Evolutionary conservation across 106 monocot species (phyloP).

Genomic region (Agapanthus africanus): DNA sequence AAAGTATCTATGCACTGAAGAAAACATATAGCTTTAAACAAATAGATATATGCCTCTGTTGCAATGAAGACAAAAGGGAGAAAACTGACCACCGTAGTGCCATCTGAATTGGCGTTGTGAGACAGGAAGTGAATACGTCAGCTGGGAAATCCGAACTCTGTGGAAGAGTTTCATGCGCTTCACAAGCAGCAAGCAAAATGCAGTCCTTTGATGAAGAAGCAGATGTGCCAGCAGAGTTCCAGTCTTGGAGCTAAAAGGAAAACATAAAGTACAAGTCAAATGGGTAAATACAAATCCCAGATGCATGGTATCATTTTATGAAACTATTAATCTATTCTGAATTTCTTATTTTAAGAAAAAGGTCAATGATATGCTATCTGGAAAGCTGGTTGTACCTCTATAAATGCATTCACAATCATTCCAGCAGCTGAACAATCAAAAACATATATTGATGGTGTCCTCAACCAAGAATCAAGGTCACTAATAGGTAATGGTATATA

Average conservation of each 20-base stretch:
- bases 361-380: not conserved
- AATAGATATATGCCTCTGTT: not conserved
- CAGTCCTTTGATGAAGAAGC: slow-evolving; percentile 61
- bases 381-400: slow-evolving; percentile 35
- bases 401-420: slow-evolving; percentile 74
- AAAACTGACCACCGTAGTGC: slow-evolving; percentile 71
- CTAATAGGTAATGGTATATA: slow-evolving; percentile 88
- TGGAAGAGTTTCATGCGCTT: slow-evolving; percentile 86
- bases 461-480: slow-evolving; percentile 94
- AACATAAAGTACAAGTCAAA: slow-evolving; percentile 9
- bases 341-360: not conserved
- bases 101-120: slow-evolving; percentile 97
- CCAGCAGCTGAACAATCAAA: slow-evolving; percentile 99
- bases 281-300: not conserved
- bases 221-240: slow-evolving; percentile 42
- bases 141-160: slow-evolving; percentile 95
- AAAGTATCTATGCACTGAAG: not conserved
- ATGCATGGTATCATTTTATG: not conserved
- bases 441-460: slow-evolving; percentile 95
- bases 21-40: not conserved
- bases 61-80: not conserved
- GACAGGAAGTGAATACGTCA: slow-evolving; percentile 93
- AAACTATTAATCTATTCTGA: not conserved
- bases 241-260: slow-evolving; percentile 37
- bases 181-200: slow-evolving; percentile 94